Percentiles rank a stretch among this genome's conserved stretches.
phyloP scores from a whole-genome alignment of 495 filamentous ascomycete genomes.

The Xylaria telfairii region DNA sequence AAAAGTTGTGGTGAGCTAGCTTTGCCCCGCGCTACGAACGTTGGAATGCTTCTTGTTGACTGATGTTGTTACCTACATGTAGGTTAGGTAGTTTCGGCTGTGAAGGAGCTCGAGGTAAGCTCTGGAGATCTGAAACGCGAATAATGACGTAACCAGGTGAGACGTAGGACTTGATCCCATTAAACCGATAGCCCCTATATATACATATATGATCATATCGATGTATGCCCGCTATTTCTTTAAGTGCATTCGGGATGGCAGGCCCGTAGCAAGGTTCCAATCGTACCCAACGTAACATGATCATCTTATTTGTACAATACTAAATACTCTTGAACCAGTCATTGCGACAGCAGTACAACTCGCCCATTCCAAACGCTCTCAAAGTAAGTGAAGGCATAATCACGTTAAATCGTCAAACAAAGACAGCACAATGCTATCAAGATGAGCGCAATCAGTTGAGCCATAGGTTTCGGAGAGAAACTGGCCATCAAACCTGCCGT shows the following conservation, averaged over 20 bases:
- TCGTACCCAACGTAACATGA: too few relatives aligned
- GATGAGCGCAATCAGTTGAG: constrained; percentile 14
- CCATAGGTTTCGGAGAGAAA: constrained; percentile 16
- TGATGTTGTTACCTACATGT: neutral
- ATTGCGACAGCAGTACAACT: too few relatives aligned
- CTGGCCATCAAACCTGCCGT: constrained; percentile 14
- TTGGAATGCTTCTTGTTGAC: constrained; percentile 20
- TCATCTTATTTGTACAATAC: too few relatives aligned
- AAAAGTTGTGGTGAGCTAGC: neutral
- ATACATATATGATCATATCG: too few relatives aligned
- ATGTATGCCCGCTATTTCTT: too few relatives aligned
- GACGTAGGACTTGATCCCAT: too few relatives aligned
- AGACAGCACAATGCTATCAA: constrained; percentile 21
- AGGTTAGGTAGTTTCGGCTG: neutral
- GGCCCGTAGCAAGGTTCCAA: too few relatives aligned
- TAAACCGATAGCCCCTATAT: too few relatives aligned
- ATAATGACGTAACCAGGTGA: constrained; percentile 15
- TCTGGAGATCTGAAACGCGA: neutral
- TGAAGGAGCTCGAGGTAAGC: neutral
- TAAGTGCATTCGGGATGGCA: too few relatives aligned
- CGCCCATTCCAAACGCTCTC: neutral
- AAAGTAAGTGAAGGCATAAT: neutral
- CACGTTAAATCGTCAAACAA: constrained; percentile 22
- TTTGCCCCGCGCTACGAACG: constrained; percentile 6
- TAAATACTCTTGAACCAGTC: too few relatives aligned